Evolutionary conservation across 2,329 filamentous ascomycete genomes (phyloP).

Genomic region (Aspergillus fructus): DNA sequence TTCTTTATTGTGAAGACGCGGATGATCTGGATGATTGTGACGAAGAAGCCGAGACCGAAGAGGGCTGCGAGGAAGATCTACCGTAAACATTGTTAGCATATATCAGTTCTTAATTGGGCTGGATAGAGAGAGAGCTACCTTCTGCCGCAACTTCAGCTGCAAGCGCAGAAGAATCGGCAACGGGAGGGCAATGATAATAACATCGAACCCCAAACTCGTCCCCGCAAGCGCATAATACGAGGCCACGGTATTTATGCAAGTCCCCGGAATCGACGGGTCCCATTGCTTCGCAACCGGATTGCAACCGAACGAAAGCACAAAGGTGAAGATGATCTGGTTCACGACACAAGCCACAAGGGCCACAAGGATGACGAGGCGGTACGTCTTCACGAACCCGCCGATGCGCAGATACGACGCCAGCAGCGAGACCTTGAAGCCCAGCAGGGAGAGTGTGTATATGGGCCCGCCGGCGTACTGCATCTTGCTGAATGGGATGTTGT

Average conservation of each 20-base stretch:
- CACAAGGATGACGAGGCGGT: constrained; percentile 23
- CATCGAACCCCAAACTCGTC: constrained; percentile 25
- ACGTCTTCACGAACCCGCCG: constrained; percentile 38
- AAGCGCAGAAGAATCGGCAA: constrained; percentile 24
- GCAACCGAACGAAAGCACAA: background rate
- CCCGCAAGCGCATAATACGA: constrained; percentile 42
- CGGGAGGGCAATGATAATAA: constrained; percentile 25
- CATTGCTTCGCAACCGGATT: background rate
- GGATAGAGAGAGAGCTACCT: constrained; percentile 1
- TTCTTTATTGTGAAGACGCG: constrained; percentile 51
- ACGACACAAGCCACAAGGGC: background rate
- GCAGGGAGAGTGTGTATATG: constrained; percentile 31
- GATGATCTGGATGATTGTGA: constrained; percentile 53
- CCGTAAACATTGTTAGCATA: too few species aligned
- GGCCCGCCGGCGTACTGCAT: background rate
- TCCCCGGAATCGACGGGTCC: constrained; percentile 30
- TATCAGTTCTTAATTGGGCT: too few species aligned
- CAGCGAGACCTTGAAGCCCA: constrained; percentile 51
- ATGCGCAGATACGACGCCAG: constrained; percentile 50
- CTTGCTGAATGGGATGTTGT: background rate
- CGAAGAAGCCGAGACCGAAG: constrained; percentile 53
- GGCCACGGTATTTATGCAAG: constrained; percentile 41
- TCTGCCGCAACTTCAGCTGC: constrained; percentile 18
- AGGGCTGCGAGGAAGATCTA: constrained; percentile 43
- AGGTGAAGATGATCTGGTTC: background rate